Evolutionary conservation across 768 basidiomycete genomes (phyloP), one percentile per base, ranked within the genome.

Genomic region (Agaricus blazei): DNA sequence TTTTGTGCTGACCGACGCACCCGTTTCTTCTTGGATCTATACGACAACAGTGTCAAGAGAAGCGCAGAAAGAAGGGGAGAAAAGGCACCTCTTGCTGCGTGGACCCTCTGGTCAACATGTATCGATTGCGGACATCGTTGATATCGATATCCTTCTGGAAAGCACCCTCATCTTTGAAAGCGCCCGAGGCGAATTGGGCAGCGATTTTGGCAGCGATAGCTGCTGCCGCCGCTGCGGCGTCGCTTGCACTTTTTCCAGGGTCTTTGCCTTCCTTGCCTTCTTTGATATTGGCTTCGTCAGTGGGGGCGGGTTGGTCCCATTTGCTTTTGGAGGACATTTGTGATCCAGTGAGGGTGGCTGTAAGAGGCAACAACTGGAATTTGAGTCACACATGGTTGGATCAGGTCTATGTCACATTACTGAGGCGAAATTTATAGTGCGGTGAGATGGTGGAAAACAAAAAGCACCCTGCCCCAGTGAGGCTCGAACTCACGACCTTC

Each of bases 131-230:
- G 48, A 92, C 74, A 68, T 95, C 93, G 66, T 95, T 95, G 67
- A 96, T 94, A 67, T 95, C 93, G 51, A 95, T 92, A 64, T 94
- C 90, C 60, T 88, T 79, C 9, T 82, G 83, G 63, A 85, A 95
- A 34, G 87, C 88, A 31, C 76, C 88, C 60, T 90, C 88, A 45
- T 87, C 93, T 66, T 67, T 63, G 64, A 73, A 29, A 65, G 73
- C 55, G 60, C 73, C 53, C 67, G 70, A 68, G 40, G 75, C 75
- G 49, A 89, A 87, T 64, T 89, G 87, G 0, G 88, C 90, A 11
- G 92, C 90, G 67, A 94, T 93, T 77, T 91, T 90, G 60, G 92
- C 90, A 54, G 91, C 89, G 55, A 91, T 90, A 50, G 90, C 89
- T 2, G 86, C 86, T 0, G 85, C 84, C 0, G 68, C 70, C 0